These are phyloP conservation scores for Solanum pinnatisectum DNA, from an alignment of 257 asterid species.

Conservation along the genomic window DNA sequence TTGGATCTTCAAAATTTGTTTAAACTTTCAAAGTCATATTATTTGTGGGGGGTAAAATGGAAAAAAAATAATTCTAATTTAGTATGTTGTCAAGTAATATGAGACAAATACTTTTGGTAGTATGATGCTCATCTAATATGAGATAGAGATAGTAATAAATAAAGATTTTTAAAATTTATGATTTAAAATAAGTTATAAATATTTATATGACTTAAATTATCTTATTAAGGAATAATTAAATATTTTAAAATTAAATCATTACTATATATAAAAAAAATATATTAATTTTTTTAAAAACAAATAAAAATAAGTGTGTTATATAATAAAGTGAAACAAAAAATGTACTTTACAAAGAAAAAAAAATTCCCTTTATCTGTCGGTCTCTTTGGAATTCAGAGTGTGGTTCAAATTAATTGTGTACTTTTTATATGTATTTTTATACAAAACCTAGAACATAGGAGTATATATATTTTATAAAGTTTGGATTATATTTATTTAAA, in stretches of 20 bases:
- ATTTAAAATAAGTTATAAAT: no score
- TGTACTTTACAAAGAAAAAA: neutral
- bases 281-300: rapidly evolving
- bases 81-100: neutral
- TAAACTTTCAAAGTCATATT: neutral
- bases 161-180: no score
- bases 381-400: neutral
- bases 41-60: no score
- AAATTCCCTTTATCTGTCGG: neutral
- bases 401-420: neutral
- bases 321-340: neutral
- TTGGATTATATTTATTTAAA: neutral
- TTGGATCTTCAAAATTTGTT: no score
- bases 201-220: no score
- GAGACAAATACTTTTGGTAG: no score
- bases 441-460: neutral
- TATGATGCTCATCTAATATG: neutral
- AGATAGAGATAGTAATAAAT: neutral
- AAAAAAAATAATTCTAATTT: no score
- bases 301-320: no score
- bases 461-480: neutral
- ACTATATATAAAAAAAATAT: no score
- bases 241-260: no score
- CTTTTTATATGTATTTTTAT: neutral
- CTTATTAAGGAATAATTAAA: no score